Base-by-base conservation (phyloP, 345 rosid genomes). In the Lepidium africanum region DNA sequence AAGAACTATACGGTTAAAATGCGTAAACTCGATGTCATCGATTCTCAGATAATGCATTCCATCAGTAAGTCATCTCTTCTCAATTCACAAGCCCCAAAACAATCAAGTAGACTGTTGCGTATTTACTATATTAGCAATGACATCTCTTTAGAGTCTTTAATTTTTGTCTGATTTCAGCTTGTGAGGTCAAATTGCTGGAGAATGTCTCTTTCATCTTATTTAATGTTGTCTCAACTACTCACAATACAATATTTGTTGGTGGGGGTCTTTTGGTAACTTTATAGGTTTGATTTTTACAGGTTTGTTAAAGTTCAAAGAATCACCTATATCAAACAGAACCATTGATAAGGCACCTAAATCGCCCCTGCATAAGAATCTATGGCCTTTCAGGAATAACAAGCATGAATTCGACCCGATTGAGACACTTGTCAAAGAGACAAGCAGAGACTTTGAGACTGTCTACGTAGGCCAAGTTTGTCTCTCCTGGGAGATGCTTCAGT, bases 401-500 rank as follows among this genome's bases (percentile, higher is more conserved):
- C 62, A 39, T 1, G 82, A 73, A 52, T 27, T 70, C 10, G 80
- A 79, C 12, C 83, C 84, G 1, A 9, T 43, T 53, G 73, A 47
- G 58, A 81, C 81, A 72, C 65, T 84, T 27, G 62, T 78, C 48
- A 83, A 64, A 48, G 86, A 84, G 5, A 59, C 83, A 65, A 74
- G 74, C 1, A 76, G 63, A 63, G 93, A 89, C 74, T 78, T 91
- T 19, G 97, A 94, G 63, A 76, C 76, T 30, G 96, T 93, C 23
- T 94, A 87, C 27, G 87, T 91, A 27, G 91, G 95, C 52, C 96
- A 91, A 13, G 16, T 84, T 49, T 94, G 97, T 68, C 83, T 91
- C 37, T 88, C 96, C 3, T 94, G 99, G 97, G 96, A 85, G 82
- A 91, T 86, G 3, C 93, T 94, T 61, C 80, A 69, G 53, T 87